These are phyloP conservation scores for Climacium dendroides DNA, from an alignment of 225 moss, liverwort and hornwort genomes.

Conservation along the genomic window DNA sequence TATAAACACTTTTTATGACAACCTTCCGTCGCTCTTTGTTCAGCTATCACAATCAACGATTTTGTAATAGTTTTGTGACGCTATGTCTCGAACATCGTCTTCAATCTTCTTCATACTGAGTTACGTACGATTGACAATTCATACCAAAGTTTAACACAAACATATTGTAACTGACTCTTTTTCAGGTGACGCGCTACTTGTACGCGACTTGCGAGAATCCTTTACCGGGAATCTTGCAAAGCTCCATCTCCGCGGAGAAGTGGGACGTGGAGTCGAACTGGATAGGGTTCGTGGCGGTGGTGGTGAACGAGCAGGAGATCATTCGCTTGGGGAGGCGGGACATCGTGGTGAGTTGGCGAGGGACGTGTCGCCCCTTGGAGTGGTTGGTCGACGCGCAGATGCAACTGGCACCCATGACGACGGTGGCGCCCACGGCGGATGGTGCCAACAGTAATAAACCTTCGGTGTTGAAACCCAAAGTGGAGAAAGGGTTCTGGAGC, in stretches of 20 bases:
- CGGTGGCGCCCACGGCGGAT: not conserved
- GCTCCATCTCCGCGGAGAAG: slow-evolving; percentile 4
- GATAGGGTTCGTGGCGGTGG: slow-evolving; percentile 65
- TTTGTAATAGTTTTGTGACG: not conserved
- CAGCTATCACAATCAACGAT: not conserved
- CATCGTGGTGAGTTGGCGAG: slow-evolving; percentile 61
- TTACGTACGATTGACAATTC: not conserved
- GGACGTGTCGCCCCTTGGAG: slow-evolving; percentile 36
- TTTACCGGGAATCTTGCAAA: slow-evolving; percentile 12
- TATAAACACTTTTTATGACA: not conserved
- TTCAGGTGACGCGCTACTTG: slow-evolving; percentile 30
- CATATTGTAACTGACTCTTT: not conserved
- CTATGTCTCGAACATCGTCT: not conserved
- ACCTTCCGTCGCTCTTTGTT: not conserved
- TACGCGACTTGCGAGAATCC: slow-evolving; percentile 41
- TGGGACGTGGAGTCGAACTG: slow-evolving; percentile 65
- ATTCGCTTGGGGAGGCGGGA: slow-evolving; percentile 53
- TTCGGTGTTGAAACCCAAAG: slow-evolving; percentile 14
- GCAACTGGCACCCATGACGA: slow-evolving; percentile 30
- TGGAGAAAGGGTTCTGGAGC: slow-evolving; percentile 54
- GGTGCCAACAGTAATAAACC: not conserved
- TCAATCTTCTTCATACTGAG: not conserved
- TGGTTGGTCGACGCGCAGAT: slow-evolving; percentile 47
- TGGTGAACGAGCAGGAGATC: slow-evolving; percentile 23
- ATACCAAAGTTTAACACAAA: not conserved